Conservation (phyloP, 2,329 filamentous ascomycete species). For the Fusarium tanahbumbuense region DNA sequence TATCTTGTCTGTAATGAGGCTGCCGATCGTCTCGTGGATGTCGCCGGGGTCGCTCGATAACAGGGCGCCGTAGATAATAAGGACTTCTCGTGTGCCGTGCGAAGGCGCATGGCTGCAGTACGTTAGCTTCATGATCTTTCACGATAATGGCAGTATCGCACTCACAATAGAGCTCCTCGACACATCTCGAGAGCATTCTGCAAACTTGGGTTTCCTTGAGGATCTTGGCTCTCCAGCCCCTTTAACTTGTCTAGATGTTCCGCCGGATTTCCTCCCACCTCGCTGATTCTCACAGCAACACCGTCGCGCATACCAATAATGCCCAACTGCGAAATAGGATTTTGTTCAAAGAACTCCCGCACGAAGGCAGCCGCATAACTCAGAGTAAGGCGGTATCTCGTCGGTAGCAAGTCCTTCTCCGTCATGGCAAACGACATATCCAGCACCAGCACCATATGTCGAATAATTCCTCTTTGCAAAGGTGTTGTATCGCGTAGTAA, state of each 20-base stretch:
- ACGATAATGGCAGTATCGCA: neutral
- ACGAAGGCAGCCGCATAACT: conserved; percentile 89
- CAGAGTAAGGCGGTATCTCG: conserved; percentile 83
- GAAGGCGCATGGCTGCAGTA: conserved; percentile 80
- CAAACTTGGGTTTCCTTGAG: conserved; percentile 80
- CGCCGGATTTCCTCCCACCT: conserved; percentile 90
- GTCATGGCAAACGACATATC: conserved; percentile 95
- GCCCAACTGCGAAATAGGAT: conserved; percentile 94
- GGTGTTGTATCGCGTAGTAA: conserved; percentile 94
- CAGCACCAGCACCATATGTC: conserved; percentile 90
- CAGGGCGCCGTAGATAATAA: conserved; percentile 91
- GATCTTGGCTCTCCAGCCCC: conserved; percentile 72
- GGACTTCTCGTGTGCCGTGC: conserved; percentile 92
- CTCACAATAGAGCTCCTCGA: conserved; percentile 84
- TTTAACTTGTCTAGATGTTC: conserved; percentile 86
- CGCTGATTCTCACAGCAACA: conserved; percentile 84
- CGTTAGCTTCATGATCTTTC: conserved; percentile 1
- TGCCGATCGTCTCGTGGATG: conserved; percentile 88
- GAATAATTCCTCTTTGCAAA: conserved; percentile 94
- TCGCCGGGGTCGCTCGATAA: conserved; percentile 93
- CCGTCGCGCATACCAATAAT: conserved; percentile 95
- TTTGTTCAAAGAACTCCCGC: conserved; percentile 96
- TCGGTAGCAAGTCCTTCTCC: conserved; percentile 94
- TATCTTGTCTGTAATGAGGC: conserved; percentile 83
- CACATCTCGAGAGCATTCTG: conserved; percentile 98